These are phyloP conservation scores for Neolentinus lepideus DNA, from an alignment of 1,284 basidiomycete species.

Conservation along the genomic window DNA sequence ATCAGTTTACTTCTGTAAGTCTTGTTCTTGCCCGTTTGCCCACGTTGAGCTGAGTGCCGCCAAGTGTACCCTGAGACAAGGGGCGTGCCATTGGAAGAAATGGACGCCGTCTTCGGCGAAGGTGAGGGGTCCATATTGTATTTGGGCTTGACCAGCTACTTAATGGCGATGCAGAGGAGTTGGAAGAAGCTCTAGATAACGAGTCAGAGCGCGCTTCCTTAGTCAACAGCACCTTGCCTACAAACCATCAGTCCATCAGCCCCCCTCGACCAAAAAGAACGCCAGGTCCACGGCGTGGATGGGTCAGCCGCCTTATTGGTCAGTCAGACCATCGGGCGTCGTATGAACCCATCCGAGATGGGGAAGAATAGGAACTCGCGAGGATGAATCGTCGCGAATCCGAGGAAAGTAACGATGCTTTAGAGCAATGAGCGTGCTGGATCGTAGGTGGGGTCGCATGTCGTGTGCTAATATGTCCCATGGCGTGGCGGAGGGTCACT, in stretches of 20 bases:
- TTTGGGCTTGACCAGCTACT: slow-evolving; percentile 5
- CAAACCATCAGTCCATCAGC: slow-evolving; percentile 27
- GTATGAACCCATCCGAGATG: slow-evolving; percentile 48
- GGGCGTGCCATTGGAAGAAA: slow-evolving; percentile 75
- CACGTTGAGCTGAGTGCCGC: slow-evolving; percentile 9
- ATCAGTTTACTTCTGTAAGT: slow-evolving; percentile 69
- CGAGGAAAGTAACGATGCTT: neutral
- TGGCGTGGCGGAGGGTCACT: neutral
- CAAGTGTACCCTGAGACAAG: slow-evolving; percentile 80
- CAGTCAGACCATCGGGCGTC: slow-evolving; percentile 31
- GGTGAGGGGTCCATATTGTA: slow-evolving; percentile 28
- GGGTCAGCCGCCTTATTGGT: slow-evolving; percentile 47
- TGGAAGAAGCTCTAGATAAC: slow-evolving; percentile 62
- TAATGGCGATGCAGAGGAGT: slow-evolving; percentile 33
- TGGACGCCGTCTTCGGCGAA: slow-evolving; percentile 81
- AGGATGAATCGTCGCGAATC: slow-evolving; percentile 33
- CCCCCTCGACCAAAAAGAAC: slow-evolving; percentile 14
- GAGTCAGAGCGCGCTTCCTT: slow-evolving; percentile 65
- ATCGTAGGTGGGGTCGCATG: slow-evolving; percentile 1
- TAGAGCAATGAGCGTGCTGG: neutral
- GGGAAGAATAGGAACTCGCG: slow-evolving; percentile 65
- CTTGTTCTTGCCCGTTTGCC: slow-evolving; percentile 4
- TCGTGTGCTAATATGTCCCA: neutral
- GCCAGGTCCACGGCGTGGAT: slow-evolving; percentile 24
- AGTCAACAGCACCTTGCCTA: slow-evolving; percentile 31